Evolutionary conservation across 192 early-diverging fungal species (phyloP).

Genomic region (Coemansia sp.): DNA sequence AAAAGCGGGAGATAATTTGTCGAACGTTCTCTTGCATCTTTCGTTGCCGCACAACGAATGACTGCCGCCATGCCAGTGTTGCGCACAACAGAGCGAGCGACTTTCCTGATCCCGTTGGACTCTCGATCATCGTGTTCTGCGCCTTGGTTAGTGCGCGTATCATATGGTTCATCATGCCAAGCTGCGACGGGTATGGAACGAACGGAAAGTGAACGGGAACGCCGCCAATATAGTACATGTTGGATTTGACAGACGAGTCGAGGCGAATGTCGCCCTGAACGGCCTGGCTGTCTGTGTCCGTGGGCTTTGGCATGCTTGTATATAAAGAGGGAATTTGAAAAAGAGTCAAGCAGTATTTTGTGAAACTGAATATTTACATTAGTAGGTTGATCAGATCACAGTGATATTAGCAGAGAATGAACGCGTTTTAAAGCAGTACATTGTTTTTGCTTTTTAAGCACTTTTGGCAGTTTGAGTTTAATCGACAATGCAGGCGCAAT

Average conservation of each 20-base stretch:
- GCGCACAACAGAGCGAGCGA: constrained; percentile 72
- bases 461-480: neutral
- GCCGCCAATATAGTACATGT: constrained; percentile 51
- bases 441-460: too few relatives aligned
- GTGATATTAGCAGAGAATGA: too few relatives aligned
- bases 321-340: too few relatives aligned
- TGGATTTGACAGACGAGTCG: neutral
- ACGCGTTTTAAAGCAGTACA: too few relatives aligned
- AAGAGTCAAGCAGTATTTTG: too few relatives aligned
- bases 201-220: constrained; percentile 66
- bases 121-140: constrained; percentile 70
- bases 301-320: too few relatives aligned
- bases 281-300: too few relatives aligned
- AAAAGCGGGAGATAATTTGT: constrained; percentile 44
- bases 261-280: constrained; percentile 9
- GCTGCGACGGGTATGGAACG: constrained; percentile 65
- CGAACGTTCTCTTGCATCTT: constrained; percentile 32
- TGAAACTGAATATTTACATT: too few relatives aligned
- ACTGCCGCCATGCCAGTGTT: constrained; percentile 63
- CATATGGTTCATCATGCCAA: constrained; percentile 67
- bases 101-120: constrained; percentile 79
- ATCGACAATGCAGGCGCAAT: constrained; percentile 10
- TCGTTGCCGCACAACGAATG: constrained; percentile 41
- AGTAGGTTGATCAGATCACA: too few relatives aligned
- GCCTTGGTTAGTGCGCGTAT: constrained; percentile 53